Base-by-base conservation (phyloP, 352 stramenopile species). In the Pythium insidiosum region DNA sequence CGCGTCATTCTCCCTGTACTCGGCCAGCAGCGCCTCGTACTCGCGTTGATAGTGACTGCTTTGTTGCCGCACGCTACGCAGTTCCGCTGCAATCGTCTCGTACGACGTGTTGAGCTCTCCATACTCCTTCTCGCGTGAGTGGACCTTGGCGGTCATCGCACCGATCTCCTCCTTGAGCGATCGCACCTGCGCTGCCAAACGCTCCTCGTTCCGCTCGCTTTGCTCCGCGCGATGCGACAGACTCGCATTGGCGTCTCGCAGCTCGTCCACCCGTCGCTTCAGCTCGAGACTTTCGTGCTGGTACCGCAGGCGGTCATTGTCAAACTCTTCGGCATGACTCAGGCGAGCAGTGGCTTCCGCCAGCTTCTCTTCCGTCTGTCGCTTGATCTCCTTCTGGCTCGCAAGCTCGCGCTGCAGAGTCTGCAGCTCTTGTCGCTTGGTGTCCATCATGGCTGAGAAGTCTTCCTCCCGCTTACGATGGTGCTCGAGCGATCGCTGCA, bases 11-110 rank as follows among this genome's bases (percentile, higher is more conserved):
- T 50, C 54, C 22, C 73, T 67, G 1, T 82, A 35, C 28, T 89
- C 77, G 25, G 73, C 72, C 7, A 76, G 66, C 7, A 89, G 36
- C 38, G 84, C 83, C 40, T 89, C 77, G 30, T 79, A 87, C 44
- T 89, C 73, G 31, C 58, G 79, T 36, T 89, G 74, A 33, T 88
- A 86, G 49, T 89, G 66, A 22, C 70, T 66, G 34, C 49, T 73
- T 9, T 68, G 65, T 46, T 88, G 73, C 1, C 73, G 71, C 6
- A 63, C 67, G 26, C 68, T 84, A 3, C 71, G 66, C 12, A 88
- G 59, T 34, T 88, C 76, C 19, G 63, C 29, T 21, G 73, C 61
- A 1, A 52, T 56, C 25, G 30, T 74, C 5, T 86, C 71, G 35
- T 84, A 88, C 22, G 62, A 82, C 23, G 56, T 50, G 25, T 68